Evolutionary conservation across 106 monocot species (phyloP).

Genomic region (Dioscorea dumetorum): DNA sequence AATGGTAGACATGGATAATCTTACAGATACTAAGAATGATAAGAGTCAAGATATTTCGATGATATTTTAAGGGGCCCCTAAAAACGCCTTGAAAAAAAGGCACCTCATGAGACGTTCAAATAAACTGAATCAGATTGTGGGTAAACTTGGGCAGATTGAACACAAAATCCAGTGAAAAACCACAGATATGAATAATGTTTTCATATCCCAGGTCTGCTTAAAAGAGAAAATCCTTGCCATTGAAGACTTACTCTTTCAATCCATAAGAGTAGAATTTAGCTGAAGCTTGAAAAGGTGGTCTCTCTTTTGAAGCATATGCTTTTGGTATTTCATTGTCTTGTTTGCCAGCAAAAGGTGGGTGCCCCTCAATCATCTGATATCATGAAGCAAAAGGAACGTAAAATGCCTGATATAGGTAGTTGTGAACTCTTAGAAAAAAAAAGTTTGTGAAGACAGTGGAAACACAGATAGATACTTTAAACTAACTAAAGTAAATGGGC

Average conservation of each 20-base stretch:
- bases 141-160: background rate
- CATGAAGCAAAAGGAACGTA: slow-evolving; percentile 1
- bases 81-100: background rate
- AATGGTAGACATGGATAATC: no score
- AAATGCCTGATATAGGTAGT: background rate
- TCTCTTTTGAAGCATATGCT: slow-evolving; percentile 73
- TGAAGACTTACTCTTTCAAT: slow-evolving; percentile 68
- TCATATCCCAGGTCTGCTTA: background rate
- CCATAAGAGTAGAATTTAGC: slow-evolving; percentile 60
- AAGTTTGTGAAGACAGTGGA: background rate
- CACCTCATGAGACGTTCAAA: no score
- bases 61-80: background rate
- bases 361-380: slow-evolving; percentile 94
- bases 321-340: slow-evolving; percentile 52
- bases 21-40: no score
- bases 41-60: background rate
- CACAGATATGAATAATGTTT: background rate
- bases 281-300: slow-evolving; percentile 80
- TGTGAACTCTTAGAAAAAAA: no score
- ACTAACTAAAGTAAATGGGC: background rate
- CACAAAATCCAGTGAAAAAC: background rate
- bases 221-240: background rate
- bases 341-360: slow-evolving; percentile 56
- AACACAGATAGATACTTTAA: background rate
- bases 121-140: no score